phyloP scores from a whole-genome alignment of 2,329 filamentous ascomycete genomes.

The Xylariaceae sp. region DNA sequence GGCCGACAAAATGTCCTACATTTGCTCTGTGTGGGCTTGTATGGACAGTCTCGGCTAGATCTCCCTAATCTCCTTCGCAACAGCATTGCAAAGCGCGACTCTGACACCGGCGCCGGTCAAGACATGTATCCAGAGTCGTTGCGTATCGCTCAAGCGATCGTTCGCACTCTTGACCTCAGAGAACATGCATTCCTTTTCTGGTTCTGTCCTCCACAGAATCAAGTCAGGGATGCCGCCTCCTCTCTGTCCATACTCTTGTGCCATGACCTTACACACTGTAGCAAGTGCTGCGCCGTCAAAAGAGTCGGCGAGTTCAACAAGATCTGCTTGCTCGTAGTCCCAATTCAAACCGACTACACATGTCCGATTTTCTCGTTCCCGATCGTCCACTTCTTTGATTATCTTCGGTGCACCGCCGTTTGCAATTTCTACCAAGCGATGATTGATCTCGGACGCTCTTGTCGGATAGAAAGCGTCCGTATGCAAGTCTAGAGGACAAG shows the following conservation, averaged over 20 bases:
- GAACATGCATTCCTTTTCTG: conserved; percentile 63
- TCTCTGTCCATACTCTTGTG: conserved; percentile 85
- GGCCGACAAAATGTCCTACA: too few species aligned
- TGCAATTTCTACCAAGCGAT: conserved; percentile 76
- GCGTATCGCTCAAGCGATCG: conserved; percentile 91
- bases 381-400: conserved; percentile 63
- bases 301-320: conserved; percentile 73
- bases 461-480: conserved; percentile 88
- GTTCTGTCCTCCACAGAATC: conserved; percentile 70
- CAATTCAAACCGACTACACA: conserved; percentile 91
- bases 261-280: conserved; percentile 86
- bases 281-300: conserved; percentile 79
- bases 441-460: conserved; percentile 85
- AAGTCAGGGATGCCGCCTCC: conserved; percentile 89
- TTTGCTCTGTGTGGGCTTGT: too few species aligned
- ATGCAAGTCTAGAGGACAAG: conserved; percentile 85
- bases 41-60: conserved; percentile 17
- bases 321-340: conserved; percentile 75
- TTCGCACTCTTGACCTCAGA: conserved; percentile 79
- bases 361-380: conserved; percentile 66
- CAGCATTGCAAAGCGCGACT: conserved; percentile 74
- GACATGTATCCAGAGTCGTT: conserved; percentile 95
- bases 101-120: conserved; percentile 77
- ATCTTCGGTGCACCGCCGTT: conserved; percentile 72
- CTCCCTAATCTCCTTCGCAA: conserved; percentile 49